These are phyloP conservation scores for Glarea lozoyensis DNA, from an alignment of 495 filamentous ascomycete genomes.

Conservation along the genomic window DNA sequence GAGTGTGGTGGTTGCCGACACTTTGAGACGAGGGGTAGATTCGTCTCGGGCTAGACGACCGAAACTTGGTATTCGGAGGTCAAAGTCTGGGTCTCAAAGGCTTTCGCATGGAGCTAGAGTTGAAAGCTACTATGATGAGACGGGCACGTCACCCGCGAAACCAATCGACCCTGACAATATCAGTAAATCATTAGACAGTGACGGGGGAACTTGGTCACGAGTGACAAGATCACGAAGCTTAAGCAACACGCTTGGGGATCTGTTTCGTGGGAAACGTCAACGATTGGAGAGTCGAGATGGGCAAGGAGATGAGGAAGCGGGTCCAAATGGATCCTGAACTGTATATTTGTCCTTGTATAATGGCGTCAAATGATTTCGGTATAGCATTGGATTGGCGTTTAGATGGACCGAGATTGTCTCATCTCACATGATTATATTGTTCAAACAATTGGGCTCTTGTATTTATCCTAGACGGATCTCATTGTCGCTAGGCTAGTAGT, in stretches of 20 bases:
- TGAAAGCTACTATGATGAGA: slow-evolving; percentile 8
- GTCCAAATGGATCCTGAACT: slow-evolving; percentile 18
- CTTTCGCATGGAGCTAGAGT: neutral
- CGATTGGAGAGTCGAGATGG: slow-evolving; percentile 1
- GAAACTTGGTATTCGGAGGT: slow-evolving; percentile 7
- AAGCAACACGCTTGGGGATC: slow-evolving; percentile 38
- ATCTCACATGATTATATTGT: too few species aligned
- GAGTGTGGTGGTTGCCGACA: slow-evolving; percentile 54
- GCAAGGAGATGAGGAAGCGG: slow-evolving; percentile 17
- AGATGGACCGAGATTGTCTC: too few species aligned
- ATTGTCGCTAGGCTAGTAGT: too few species aligned
- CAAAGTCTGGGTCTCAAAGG: slow-evolving; percentile 19
- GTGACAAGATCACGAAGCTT: slow-evolving; percentile 35
- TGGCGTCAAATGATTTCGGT: too few species aligned
- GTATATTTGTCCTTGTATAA: neutral
- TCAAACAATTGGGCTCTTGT: too few species aligned
- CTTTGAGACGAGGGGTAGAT: slow-evolving; percentile 42
- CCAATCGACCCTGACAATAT: neutral
- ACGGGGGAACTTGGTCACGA: slow-evolving; percentile 5
- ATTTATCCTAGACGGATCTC: too few species aligned
- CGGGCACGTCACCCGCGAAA: slow-evolving; percentile 14
- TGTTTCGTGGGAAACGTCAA: slow-evolving; percentile 24
- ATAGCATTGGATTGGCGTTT: too few species aligned
- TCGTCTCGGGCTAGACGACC: slow-evolving; percentile 7
- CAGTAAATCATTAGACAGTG: slow-evolving; percentile 12